Evolutionary conservation across 495 filamentous ascomycete genomes (phyloP).

Genomic region (Penicillium robsamsonii): DNA sequence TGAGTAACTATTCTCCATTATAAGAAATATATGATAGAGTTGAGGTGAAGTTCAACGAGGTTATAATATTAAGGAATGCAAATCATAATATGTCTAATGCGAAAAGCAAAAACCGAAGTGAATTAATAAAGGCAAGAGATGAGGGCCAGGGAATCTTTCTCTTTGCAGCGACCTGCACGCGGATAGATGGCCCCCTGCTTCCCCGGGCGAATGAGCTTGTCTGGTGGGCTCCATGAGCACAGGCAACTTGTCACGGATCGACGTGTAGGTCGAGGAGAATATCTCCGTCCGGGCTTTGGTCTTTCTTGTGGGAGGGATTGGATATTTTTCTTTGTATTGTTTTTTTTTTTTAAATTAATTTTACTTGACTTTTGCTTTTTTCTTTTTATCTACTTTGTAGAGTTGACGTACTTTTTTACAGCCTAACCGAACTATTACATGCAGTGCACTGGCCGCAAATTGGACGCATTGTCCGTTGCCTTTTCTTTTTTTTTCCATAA

Average conservation of each 20-base stretch:
- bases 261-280: constrained; percentile 12
- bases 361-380: background rate
- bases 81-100: constrained; percentile 1
- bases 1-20: constrained; percentile 21
- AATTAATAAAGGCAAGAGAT: constrained; percentile 13
- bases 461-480: constrained; percentile 34
- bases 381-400: background rate
- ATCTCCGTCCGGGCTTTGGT: constrained; percentile 5
- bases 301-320: too few species aligned
- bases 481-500: constrained; percentile 8
- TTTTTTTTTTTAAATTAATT: background rate
- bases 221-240: constrained; percentile 20
- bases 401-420: constrained; percentile 21
- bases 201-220: constrained; percentile 41
- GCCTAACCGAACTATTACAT: constrained; percentile 34
- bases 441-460: constrained; percentile 36
- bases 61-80: background rate
- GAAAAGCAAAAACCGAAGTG: background rate
- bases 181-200: constrained; percentile 38
- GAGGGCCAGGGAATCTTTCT: constrained; percentile 34
- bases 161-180: constrained; percentile 43
- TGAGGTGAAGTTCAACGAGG: background rate
- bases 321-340: background rate
- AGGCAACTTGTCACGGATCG: constrained; percentile 29
- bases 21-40: constrained; percentile 7